Evolutionary conservation across 257 asterid species (phyloP), one percentile per base, ranked within the genome.

Genomic region (Solanum lycopersicoides): DNA sequence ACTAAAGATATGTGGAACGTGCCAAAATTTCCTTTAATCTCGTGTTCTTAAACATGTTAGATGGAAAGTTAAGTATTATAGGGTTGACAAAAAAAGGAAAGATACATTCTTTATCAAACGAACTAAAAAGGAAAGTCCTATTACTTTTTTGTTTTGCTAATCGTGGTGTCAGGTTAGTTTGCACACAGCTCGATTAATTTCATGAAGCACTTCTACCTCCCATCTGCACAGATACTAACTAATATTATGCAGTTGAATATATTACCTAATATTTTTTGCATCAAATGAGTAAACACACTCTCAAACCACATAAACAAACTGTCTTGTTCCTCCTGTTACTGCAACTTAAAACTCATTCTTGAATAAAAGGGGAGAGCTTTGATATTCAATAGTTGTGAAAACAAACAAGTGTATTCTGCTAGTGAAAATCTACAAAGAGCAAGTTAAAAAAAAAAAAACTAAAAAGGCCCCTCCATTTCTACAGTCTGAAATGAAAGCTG

Each of bases 61-160:
- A 18, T 0, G 0, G 7, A 60, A 60, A 60, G 3, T 7, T 59
- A 59, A 25, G 0, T 35, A 59, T 59, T 0, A 9, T 3, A 8
- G 66, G 28, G 7, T 60, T 10, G 0, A 0, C 69, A 23, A 60
- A 9, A 60, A 9, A 60, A 60, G 30, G 7, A 60, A 60, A 60
- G 6, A 60, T 13, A 60, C 15, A 23, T 60, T 21, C 30, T 60
- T 60, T 60, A 21, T 23, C 2, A 21, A 21, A 60, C 7, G 28
- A 18, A 18, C n/a, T 56, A 18, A 47, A 44, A 44, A 44, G 50
- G 53, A 45, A 45, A 12, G 53, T 4, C 53, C 11, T 44, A 1
- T 44, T 45, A 45, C 53, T 45, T 15, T 15, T 15, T 15, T 50
- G 63, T 50, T 53, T 53, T 53, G 63, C 16, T 16, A 53, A 18